Percentiles rank a stretch among this genome's conserved stretches.
Evolutionary conservation across 2,329 filamentous ascomycete species (phyloP).

Genomic region (Colletotrichum costaricense): DNA sequence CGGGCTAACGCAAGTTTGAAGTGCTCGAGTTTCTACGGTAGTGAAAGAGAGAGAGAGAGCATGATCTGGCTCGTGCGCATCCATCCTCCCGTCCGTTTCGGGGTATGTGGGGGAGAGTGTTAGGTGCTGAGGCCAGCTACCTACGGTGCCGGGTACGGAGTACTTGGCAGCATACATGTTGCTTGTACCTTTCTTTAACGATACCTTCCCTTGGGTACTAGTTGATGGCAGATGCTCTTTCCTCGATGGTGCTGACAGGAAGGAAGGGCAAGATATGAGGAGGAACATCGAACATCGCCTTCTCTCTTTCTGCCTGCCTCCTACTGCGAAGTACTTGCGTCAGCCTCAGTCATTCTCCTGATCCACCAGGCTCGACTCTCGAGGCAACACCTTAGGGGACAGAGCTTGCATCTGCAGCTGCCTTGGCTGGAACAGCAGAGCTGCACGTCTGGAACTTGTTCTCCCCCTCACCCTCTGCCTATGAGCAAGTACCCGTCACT

Average conservation of each 20-base stretch:
- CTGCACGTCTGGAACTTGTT: neutral
- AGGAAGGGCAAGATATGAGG: neutral
- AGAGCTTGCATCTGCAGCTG: neutral
- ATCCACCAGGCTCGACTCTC: no score
- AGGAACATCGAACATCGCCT: no score
- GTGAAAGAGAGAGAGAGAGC: neutral
- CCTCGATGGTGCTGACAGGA: neutral
- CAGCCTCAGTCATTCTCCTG: neutral
- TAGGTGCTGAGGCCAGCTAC: neutral
- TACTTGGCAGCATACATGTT: neutral
- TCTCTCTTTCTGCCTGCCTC: neutral
- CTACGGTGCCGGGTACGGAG: neutral
- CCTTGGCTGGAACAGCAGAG: neutral
- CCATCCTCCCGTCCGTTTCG: conserved; percentile 31
- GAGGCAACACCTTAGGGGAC: neutral
- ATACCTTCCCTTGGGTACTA: no score
- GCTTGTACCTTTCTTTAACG: no score
- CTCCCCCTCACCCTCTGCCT: neutral
- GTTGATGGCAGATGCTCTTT: neutral
- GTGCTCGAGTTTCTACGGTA: no score
- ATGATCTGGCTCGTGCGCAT: conserved; percentile 17
- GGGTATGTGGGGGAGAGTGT: conserved; percentile 24
- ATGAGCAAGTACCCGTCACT: no score
- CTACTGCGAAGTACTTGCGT: neutral
- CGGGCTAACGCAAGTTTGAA: no score